A percentile compares a stretch with the other conserved stretches of the same genome.
These are phyloP conservation scores for Sarocladium kiliense DNA, from an alignment of 2,329 filamentous ascomycete genomes.

Conservation along the genomic window DNA sequence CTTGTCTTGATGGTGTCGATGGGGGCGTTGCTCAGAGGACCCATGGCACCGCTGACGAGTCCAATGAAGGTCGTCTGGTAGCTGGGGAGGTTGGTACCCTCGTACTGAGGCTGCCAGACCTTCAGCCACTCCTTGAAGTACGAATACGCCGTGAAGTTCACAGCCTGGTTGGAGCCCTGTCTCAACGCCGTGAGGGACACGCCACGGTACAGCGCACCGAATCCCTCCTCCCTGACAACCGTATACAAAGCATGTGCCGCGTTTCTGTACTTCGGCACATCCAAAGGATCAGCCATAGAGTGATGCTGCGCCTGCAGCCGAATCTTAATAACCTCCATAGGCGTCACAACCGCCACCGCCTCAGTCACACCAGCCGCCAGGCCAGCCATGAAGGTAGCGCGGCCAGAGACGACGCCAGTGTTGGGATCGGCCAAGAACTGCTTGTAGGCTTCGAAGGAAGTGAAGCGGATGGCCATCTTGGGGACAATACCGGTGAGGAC, in stretches of 20 bases:
- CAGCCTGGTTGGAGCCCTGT: slow-evolving; percentile 95
- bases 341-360: slow-evolving; percentile 91
- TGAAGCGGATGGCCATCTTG: slow-evolving; percentile 99
- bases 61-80: slow-evolving; percentile 92
- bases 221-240: slow-evolving; percentile 85
- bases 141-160: slow-evolving; percentile 97
- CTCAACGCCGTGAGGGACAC: slow-evolving; percentile 89
- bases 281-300: slow-evolving; percentile 93
- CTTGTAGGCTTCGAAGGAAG: slow-evolving; percentile 95
- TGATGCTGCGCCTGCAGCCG: slow-evolving; percentile 97
- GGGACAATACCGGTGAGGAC: slow-evolving; percentile 94
- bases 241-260: slow-evolving; percentile 80
- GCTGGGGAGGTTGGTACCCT: slow-evolving; percentile 62
- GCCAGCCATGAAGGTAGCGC: slow-evolving; percentile 69
- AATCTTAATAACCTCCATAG: slow-evolving; percentile 99
- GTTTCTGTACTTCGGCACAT: slow-evolving; percentile 95
- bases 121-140: slow-evolving; percentile 82
- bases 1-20: slow-evolving; percentile 99
- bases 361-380: slow-evolving; percentile 92
- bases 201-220: slow-evolving; percentile 83
- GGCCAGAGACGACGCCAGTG: slow-evolving; percentile 63
- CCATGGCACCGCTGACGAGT: slow-evolving; percentile 88
- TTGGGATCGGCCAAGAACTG: slow-evolving; percentile 65
- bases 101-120: slow-evolving; percentile 64
- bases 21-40: slow-evolving; percentile 90